Evolutionary conservation across 305 asterid species (phyloP), one percentile per base, ranked within the genome.

Genomic region (Petunia hybrid): DNA sequence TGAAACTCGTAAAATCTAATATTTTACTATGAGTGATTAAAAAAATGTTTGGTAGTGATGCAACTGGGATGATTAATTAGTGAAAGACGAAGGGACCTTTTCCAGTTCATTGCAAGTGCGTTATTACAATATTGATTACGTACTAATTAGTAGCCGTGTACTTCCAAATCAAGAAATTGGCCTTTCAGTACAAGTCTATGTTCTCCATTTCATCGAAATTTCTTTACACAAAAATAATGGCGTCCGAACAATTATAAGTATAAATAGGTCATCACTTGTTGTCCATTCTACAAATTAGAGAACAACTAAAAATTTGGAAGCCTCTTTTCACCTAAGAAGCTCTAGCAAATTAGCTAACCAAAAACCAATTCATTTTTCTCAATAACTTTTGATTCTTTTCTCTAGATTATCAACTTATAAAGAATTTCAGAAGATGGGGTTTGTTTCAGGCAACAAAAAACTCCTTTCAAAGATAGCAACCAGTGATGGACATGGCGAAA

Each of bases 401-500:
- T 2, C 13, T 9, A 22, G 31, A 22, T 22, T 22, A 22, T 22
- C 31, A 22, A 22, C 31, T 22, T 22, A 22, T 22, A 7, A 2
- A 48, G 13, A 13, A 8, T 8, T 8, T 0, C 16, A 16, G 56
- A 8, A 70, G 5, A 70, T 70, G 77, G 77, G 60, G 1, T 70
- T 70, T 8, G 31, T 43, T 68, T 68, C 75, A n/a, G 55, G 6
- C 1, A 68, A 42, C 42, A 76, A 48, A 2, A 76, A 77, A 10
- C 3, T 78, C 16, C 77, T 86, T 51, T 86, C 87, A 36, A 83
- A 84, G 14, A 80, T 86, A 14, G 87, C 89, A 57, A 84, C 78
- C 5, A 66, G 14, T 71, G 84, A 81, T 41, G 84, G 84, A 42
- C 89, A 83, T 75, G 89, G 89, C 4, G 89, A 86, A 84, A 82